A percentile compares a stretch with the other conserved stretches of the same genome.
Evolutionary conservation across 2,329 filamentous ascomycete genomes (phyloP).

Genomic region (Colletotrichum viniferum): DNA sequence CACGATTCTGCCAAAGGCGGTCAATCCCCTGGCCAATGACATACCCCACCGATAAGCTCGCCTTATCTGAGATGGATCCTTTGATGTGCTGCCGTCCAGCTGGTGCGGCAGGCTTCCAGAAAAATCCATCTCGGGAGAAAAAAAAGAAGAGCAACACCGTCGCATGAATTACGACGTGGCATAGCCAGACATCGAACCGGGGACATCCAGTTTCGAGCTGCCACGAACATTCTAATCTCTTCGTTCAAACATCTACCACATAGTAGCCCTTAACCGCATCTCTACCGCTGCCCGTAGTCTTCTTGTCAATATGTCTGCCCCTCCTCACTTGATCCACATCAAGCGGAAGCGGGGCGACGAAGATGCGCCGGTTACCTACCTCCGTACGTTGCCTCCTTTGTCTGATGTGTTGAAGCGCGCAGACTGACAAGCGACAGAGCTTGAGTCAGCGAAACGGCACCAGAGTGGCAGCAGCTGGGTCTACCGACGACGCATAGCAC

Average conservation of each 20-base stretch:
- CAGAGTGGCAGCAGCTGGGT: slow-evolving; percentile 56
- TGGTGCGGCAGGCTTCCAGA: background rate
- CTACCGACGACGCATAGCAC: slow-evolving; percentile 56
- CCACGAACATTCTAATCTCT: background rate
- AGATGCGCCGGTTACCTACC: slow-evolving; percentile 57
- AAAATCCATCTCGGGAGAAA: slow-evolving; percentile 4
- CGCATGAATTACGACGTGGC: slow-evolving; percentile 5
- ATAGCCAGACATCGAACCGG: background rate
- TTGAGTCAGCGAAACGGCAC: slow-evolving; percentile 60
- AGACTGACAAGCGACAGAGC: slow-evolving; percentile 38
- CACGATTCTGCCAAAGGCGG: slow-evolving; percentile 9
- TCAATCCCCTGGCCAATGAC: background rate
- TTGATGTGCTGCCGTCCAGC: background rate
- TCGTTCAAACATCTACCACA: background rate
- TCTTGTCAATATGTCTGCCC: slow-evolving; percentile 53
- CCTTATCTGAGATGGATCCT: background rate
- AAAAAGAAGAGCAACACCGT: background rate
- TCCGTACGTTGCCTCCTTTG: slow-evolving; percentile 44
- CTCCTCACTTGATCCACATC: slow-evolving; percentile 63
- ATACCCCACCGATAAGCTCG: background rate
- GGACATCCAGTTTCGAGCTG: background rate
- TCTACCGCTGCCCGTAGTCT: background rate
- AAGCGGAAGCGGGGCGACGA: slow-evolving; percentile 65
- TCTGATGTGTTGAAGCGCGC: background rate
- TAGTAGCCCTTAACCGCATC: background rate